phyloP scores from a whole-genome alignment of 73 alveolate species.

The Paramecium octaurelia region DNA sequence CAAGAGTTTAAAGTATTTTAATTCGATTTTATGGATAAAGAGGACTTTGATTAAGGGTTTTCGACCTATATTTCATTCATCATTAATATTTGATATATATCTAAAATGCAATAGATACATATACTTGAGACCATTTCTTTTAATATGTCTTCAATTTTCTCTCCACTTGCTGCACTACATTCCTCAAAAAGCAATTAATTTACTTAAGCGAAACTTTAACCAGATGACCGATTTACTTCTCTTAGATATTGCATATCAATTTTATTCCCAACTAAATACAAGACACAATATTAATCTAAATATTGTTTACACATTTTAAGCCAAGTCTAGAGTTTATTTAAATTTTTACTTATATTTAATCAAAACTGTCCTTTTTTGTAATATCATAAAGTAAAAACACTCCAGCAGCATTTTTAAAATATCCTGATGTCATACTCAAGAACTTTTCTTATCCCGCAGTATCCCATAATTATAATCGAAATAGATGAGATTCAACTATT shows the following conservation, averaged over 20 bases:
- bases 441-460: conserved; percentile 92
- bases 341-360: not conserved
- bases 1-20: not conserved
- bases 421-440: conserved; percentile 79
- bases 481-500: not conserved
- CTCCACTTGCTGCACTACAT: conserved; percentile 66
- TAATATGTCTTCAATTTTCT: conserved; percentile 51
- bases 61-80: not conserved
- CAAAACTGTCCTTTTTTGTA: conserved; percentile 67
- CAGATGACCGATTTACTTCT: conserved; percentile 53
- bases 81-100: conserved; percentile 22
- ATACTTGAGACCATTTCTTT: conserved; percentile 31
- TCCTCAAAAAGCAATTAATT: conserved; percentile 59
- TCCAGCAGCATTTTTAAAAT: conserved; percentile 83
- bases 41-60: not conserved
- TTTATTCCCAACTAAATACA: conserved; percentile 76
- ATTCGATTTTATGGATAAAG: not conserved
- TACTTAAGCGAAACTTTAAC: conserved; percentile 52
- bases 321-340: not conserved
- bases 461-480: conserved; percentile 76
- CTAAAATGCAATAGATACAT: not conserved
- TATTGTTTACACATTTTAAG: conserved; percentile 20
- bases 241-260: conserved; percentile 58
- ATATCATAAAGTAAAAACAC: conserved; percentile 82
- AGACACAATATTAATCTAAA: conserved; percentile 54